Conservation (phyloP, 2,329 filamentous ascomycete species). For the Colletotrichum abscissum region DNA sequence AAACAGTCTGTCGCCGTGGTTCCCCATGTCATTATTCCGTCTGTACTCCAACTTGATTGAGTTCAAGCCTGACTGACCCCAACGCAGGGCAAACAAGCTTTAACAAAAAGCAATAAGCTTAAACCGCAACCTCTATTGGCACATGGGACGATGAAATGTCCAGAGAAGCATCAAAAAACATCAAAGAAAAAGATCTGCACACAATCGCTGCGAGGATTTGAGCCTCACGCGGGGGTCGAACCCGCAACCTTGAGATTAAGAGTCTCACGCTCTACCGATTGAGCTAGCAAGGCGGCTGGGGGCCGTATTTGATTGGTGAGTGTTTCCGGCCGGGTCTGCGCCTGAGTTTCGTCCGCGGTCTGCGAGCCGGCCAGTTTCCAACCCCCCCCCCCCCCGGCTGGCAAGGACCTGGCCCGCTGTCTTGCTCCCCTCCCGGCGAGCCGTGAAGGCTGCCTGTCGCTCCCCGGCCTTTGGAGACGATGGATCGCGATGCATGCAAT, state of each 20-base stretch:
- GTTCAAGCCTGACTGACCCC: no score
- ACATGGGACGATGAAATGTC: neutral
- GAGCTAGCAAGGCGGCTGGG: conserved; percentile 61
- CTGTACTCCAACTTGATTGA: no score
- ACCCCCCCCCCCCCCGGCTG: no score
- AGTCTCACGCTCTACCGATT: conserved; percentile 82
- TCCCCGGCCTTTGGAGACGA: neutral
- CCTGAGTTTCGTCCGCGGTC: neutral
- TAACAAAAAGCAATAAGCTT: no score
- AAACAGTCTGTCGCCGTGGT: no score
- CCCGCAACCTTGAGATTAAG: conserved; percentile 53
- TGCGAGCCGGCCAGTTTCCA: neutral
- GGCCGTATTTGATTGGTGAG: neutral
- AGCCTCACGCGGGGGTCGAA: conserved; percentile 40
- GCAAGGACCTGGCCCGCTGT: no score
- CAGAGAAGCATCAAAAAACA: neutral
- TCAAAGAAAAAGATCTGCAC: neutral
- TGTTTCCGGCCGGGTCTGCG: rapidly evolving
- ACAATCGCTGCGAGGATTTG: conserved; percentile 15
- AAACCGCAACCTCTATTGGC: no score
- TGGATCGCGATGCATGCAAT: neutral
- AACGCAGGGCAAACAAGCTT: no score
- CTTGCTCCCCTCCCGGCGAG: neutral
- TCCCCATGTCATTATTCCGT: no score
- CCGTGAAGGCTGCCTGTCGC: neutral